Base-by-base conservation (phyloP, 441 rosid genomes). In the Iberis amara region DNA sequence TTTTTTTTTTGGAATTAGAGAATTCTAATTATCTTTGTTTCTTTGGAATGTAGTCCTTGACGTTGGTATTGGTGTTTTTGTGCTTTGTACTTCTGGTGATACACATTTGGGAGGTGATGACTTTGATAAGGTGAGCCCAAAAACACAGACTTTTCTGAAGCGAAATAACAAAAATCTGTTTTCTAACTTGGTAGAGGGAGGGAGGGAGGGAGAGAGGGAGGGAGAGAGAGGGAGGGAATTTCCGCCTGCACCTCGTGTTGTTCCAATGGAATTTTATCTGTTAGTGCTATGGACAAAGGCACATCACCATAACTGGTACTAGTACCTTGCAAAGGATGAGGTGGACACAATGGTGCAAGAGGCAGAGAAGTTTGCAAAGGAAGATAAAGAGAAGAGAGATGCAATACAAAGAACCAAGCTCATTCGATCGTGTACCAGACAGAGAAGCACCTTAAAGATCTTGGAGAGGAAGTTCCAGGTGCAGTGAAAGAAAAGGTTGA, bases 31-130 rank as follows among this genome's bases (percentile, higher is more conserved):
- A n/a, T 41, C 36, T 8, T 44, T 45, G 4, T 49, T 40, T 2
- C 1, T 9, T n/a, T n/a, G n/a, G n/a, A n/a, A 15, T 52, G 26
- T 14, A 65, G 97, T 89, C 61, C 94, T 90, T 32, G 97, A 90
- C 72, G 96, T 90, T 27, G 97, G 96, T 71, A 95, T 87, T 65
- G 98, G 98, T 62, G 96, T 87, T 32, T 90, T 90, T 66, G 95
- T 85, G 66, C 86, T 87, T 4, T 87, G 96, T 9, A 90, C 98
- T 40, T 85, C 98, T 36, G 95, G 98, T 2, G 98, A 90, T 61
- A 90, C 95, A 2, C 98, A 87, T 78, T 74, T 90, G 79, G 96
- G 98, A 12, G 98, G 98, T 64, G 92, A 88, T 62, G 98, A 91
- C 68, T 91, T 91, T 57, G 98, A 91, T 48, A 91, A 91, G 66